Evolutionary conservation across 805 yeast species (phyloP).

Genomic region (Kuraishia hungarica): DNA sequence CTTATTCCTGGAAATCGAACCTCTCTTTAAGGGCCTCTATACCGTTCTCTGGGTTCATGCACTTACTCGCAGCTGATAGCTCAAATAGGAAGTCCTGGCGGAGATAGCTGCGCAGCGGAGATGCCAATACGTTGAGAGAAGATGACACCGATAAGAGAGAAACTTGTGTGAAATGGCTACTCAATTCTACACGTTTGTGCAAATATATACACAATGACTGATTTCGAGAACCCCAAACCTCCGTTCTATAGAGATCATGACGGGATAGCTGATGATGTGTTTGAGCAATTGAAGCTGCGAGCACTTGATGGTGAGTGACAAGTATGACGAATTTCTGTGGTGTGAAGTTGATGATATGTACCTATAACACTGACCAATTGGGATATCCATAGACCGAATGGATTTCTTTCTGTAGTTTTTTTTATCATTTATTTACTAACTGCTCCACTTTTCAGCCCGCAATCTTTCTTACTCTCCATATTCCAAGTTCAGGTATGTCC

Average conservation of each 20-base stretch:
- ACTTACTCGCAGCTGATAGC: background rate
- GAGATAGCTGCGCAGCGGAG: background rate
- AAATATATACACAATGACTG: constrained; percentile 1
- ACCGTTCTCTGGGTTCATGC: background rate
- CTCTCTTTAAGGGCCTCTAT: no score
- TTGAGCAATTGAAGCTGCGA: constrained; percentile 11
- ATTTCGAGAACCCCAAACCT: constrained; percentile 4
- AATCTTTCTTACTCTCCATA: constrained; percentile 59
- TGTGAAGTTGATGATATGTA: no score
- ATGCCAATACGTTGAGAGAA: background rate
- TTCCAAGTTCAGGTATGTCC: constrained; percentile 50
- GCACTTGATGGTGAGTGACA: constrained; percentile 6
- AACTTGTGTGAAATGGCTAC: no score
- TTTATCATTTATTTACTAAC: background rate
- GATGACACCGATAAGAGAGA: background rate
- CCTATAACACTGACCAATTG: background rate
- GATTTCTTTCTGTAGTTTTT: no score
- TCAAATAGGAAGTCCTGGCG: background rate
- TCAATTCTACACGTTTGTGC: background rate
- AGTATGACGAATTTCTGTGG: background rate
- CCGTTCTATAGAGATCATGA: constrained; percentile 6
- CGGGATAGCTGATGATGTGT: constrained; percentile 5
- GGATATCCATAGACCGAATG: background rate
- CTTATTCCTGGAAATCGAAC: background rate
- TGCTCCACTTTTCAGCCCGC: constrained; percentile 28